Evolutionary conservation across 164 flowering plant species (phyloP).

Genomic region (Annona cherimola): DNA sequence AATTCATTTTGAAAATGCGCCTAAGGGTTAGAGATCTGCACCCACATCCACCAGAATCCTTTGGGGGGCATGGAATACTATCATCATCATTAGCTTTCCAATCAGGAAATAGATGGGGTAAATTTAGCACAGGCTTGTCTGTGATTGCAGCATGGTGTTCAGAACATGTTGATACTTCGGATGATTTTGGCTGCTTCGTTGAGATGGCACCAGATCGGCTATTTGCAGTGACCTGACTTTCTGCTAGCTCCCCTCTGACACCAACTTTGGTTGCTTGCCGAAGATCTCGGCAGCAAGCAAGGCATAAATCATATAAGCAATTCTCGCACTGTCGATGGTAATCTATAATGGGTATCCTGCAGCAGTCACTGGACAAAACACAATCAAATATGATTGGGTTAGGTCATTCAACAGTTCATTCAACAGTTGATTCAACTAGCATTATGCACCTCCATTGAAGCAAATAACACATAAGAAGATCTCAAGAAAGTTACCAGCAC

Average conservation of each 20-base stretch:
- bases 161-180: slow-evolving; percentile 15
- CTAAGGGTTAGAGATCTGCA: slow-evolving; percentile 42
- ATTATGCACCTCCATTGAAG: background rate
- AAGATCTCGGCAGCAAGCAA: slow-evolving; percentile 79
- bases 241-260: slow-evolving; percentile 17
- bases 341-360: slow-evolving; percentile 81
- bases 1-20: slow-evolving; percentile 92
- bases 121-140: slow-evolving; percentile 10
- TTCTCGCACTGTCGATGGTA: slow-evolving; percentile 84
- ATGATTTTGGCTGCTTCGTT: slow-evolving; percentile 17
- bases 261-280: slow-evolving; percentile 41
- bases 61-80: slow-evolving; percentile 82
- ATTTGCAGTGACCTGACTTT: slow-evolving; percentile 19
- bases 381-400: background rate
- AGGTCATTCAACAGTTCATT: background rate
- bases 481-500: slow-evolving; percentile 67
- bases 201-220: slow-evolving; percentile 24
- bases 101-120: slow-evolving; percentile 35
- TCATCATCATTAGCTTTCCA: slow-evolving; percentile 78
- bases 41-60: slow-evolving; percentile 79
- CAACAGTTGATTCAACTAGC: slow-evolving; percentile 1
- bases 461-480: background rate
- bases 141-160: background rate
- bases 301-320: slow-evolving; percentile 86
- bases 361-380: slow-evolving; percentile 61